Conservation (phyloP, 106 monocot genomes). For the Dendrobium chrysotoxum region DNA sequence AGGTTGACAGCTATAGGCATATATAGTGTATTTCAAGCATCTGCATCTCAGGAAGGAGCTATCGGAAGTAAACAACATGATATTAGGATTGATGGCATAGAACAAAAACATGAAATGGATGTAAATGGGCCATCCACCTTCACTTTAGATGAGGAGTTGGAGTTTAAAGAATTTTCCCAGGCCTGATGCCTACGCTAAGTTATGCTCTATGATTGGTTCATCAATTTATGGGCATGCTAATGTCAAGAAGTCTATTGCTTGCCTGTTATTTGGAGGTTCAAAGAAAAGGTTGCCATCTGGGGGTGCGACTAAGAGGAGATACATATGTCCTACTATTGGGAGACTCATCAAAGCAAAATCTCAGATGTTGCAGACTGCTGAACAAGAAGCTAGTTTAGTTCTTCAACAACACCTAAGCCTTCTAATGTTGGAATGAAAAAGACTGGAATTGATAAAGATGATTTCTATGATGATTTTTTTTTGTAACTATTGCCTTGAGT, state of each 20-base stretch:
- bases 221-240: constrained; percentile 95
- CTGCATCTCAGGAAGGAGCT: constrained; percentile 76
- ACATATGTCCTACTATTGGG: constrained; percentile 88
- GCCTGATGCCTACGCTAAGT: constrained; percentile 74
- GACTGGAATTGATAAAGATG: no score
- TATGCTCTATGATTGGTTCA: constrained; percentile 88
- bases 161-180: constrained; percentile 94
- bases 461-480: no score
- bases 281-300: constrained; percentile 90
- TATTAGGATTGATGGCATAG: constrained; percentile 90
- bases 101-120: constrained; percentile 75
- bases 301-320: constrained; percentile 85
- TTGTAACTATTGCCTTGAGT: no score
- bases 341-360: constrained; percentile 98
- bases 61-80: constrained; percentile 96
- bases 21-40: constrained; percentile 92
- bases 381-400: no score
- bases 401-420: no score
- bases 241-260: constrained; percentile 93
- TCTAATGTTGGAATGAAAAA: no score
- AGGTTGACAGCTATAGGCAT: constrained; percentile 87
- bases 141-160: constrained; percentile 64
- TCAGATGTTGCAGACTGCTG: constrained; percentile 29
- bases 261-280: constrained; percentile 86
- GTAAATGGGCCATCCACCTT: constrained; percentile 66